Base-by-base conservation (phyloP, 441 rosid species). In the Arabidopsis hybrid region DNA sequence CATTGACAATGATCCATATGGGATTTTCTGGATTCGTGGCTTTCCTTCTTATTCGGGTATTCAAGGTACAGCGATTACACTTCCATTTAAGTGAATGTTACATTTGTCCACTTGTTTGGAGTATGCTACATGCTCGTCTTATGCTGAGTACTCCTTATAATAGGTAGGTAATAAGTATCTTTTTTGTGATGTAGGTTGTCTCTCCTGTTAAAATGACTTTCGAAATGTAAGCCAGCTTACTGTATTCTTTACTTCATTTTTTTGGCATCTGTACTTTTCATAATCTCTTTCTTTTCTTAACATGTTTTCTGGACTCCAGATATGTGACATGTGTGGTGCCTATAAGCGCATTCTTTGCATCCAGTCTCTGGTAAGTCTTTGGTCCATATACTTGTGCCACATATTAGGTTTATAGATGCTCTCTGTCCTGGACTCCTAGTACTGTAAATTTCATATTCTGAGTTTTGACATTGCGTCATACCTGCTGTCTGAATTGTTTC, bases 1-100 rank as follows among this genome's bases (percentile, higher is more conserved):
- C 98, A 8, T 92, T 96, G 62, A 93, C 99, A 18, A 96, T 96
- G 99, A 93, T 96, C 80, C 99, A 93, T 80, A 96, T 93, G 99
- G 97, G 91, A n/a, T 96, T 96, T 73, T 87, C 97, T 32, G 97
- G 97, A 77, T 80, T 78, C 1, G 88, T 96, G 51, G 89, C 98
- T 6, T 93, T 96, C 74, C 80, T 91, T 46, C 93, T 96, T 67
- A 88, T 96, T 82, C 98, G 97, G 21, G 98, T 96, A 35, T 88
- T 96, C 84, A 93, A 96, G 98, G 98, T 91, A 80, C 29, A 47
- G 8, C 4, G 2, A 51, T 46, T 7, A 34, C 21, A 18, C 52
- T 65, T 77, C 1, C 14, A 17, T 40, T 17, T 21, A 18, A 34
- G 2, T 29, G 16, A 8, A 29, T 58, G 34, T 4, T 14, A 11